Base-by-base conservation (phyloP, 345 rosid species). In the Trapa bicornis region DNA sequence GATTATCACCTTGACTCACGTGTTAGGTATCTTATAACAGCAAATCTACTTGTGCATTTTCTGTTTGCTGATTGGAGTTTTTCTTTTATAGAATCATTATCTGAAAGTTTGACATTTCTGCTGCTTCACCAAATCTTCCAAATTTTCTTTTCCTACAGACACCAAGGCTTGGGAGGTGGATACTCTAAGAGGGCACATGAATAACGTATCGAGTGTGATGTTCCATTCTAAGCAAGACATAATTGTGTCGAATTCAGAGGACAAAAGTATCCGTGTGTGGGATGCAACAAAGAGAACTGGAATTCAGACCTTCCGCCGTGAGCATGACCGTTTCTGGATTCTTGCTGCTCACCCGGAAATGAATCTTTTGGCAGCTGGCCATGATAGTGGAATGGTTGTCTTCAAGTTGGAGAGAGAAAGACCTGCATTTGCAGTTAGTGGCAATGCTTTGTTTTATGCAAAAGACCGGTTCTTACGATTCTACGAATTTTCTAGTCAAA, bases 81-180 rank as follows among this genome's bases (percentile, higher is more conserved):
- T 17, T 17, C 22, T n/a, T 54, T 10, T n/a, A 5, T 22, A 22
- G 60, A 54, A 22, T 15, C 22, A 54, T 0, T 16, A 52, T 16
- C 29, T 54, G 60, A 57, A 22, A 22, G 12, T 57, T 57, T 57
- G 29, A 3, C 43, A 41, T 13, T 11, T 50, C 35, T 68, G 5
- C 17, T 65, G 17, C 13, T 41, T 10, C 16, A 33, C 47, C 43
- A 32, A 33, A 12, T n/a, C 61, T 41, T 50, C 42, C 41, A 65
- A 43, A 17, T 32, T 35, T 4, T 47, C 43, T 54, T 71, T 50
- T 71, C 52, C 42, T 75, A 75, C 95, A 94, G 99, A 94, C 64
- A 94, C 99, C 37, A 91, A 94, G 83, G 99, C 97, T 64, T 94
- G 97, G 99, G 99, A 94, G 77, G 99, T 91, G 66, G 99, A 91